Percentiles rank a stretch among this genome's conserved stretches.
phyloP scores from a whole-genome alignment of 2,329 filamentous ascomycete genomes.

The Lecanosticta acicola region DNA sequence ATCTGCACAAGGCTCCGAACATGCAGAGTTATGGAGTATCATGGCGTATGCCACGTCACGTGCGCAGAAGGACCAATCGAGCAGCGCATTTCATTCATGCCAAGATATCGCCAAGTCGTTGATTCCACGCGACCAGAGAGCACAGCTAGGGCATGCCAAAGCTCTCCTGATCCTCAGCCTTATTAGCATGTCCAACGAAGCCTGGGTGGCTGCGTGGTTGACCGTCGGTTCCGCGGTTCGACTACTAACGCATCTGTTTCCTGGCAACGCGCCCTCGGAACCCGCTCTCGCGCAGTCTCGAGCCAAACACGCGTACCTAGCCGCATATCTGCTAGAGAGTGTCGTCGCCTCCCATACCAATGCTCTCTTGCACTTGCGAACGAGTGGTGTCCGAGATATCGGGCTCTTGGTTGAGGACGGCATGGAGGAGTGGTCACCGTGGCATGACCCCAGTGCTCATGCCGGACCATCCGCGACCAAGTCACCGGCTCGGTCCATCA shows the following conservation, averaged over 20 bases:
- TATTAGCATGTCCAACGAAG: conserved; percentile 55
- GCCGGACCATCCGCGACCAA: conserved; percentile 28
- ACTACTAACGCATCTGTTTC: conserved; percentile 37
- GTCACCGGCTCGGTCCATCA: conserved; percentile 37
- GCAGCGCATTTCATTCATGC: conserved; percentile 6
- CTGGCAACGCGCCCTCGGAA: conserved; percentile 10
- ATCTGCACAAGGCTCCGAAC: conserved; percentile 31
- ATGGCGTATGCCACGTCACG: conserved; percentile 37
- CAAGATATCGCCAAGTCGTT: conserved; percentile 15
- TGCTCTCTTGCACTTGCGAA: conserved; percentile 47
- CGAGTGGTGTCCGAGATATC: conserved; percentile 44
- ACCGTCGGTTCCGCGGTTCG: conserved; percentile 60
- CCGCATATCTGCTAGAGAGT: conserved; percentile 59
- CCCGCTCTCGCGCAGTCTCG: conserved; percentile 14
- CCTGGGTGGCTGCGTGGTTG: conserved; percentile 57
- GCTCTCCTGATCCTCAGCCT: conserved; percentile 50
- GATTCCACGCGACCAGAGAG: conserved; percentile 19
- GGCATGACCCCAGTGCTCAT: conserved; percentile 45
- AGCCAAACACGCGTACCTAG: conserved; percentile 45
- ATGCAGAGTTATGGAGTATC: conserved; percentile 44
- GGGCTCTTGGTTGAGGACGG: conserved; percentile 58
- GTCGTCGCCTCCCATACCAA: conserved; percentile 50
- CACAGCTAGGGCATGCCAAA: conserved; percentile 38
- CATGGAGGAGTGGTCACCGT: conserved; percentile 69
- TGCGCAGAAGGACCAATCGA: conserved; percentile 13